phyloP scores from a whole-genome alignment of 345 rosid species.

The Moricandia moricandioides region DNA sequence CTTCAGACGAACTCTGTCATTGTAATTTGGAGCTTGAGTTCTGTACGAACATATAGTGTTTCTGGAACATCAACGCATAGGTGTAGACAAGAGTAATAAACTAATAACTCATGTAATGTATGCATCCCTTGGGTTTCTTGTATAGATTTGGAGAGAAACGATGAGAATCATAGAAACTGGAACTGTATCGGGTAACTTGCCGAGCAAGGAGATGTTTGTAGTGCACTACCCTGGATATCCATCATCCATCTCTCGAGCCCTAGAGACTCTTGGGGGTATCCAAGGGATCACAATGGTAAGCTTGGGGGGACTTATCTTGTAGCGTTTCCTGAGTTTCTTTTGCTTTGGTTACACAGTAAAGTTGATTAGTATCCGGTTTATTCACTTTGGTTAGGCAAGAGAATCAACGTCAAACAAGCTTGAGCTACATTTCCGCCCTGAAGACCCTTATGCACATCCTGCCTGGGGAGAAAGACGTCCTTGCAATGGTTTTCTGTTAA shows the following conservation, averaged over 20 bases:
- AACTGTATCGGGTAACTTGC: conserved; percentile 58
- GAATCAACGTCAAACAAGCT: conserved; percentile 53
- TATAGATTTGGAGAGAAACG: neutral
- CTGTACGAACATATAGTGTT: too few relatives aligned
- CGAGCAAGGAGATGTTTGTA: conserved; percentile 54
- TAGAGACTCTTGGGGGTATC: conserved; percentile 78
- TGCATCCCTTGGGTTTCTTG: neutral
- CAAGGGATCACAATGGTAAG: conserved; percentile 62
- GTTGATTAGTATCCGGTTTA: conserved; percentile 2
- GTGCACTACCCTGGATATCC: conserved; percentile 89
- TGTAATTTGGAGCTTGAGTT: too few relatives aligned
- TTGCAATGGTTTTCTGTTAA: conserved; percentile 55
- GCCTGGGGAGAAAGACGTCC: conserved; percentile 61
- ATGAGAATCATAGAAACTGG: conserved; percentile 81
- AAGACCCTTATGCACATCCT: conserved; percentile 87
- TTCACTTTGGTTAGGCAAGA: conserved; percentile 41
- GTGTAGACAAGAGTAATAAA: too few relatives aligned
- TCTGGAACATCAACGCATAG: too few relatives aligned
- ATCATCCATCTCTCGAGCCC: conserved; percentile 63
- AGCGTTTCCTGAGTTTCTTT: neutral
- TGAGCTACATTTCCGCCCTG: conserved; percentile 85
- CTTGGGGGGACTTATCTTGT: neutral
- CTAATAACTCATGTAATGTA: too few relatives aligned
- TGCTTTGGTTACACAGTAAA: neutral
- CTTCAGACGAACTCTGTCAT: too few relatives aligned